Percentiles rank a stretch among this genome's conserved stretches.
Conservation (phyloP, 2,329 filamentous ascomycete genomes). For the Phoma herbarum region DNA sequence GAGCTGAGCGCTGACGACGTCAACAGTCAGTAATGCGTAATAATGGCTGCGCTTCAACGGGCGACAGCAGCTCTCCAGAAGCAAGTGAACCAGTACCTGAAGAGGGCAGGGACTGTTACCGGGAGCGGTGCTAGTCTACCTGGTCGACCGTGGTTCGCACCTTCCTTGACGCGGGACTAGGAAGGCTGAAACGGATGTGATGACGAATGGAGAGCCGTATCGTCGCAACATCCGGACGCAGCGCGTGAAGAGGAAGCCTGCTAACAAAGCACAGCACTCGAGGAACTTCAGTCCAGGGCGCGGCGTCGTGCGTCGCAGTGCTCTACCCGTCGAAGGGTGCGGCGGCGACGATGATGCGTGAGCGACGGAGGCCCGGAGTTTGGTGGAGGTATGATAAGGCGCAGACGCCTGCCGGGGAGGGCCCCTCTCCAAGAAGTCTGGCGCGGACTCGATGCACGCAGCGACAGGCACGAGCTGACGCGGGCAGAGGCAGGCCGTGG, state of each 20-base stretch:
- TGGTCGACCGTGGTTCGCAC: constrained; percentile 31
- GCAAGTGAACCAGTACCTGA: constrained; percentile 14
- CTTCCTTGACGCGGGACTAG: constrained; percentile 33
- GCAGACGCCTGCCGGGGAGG: constrained; percentile 33
- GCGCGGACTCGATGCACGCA: constrained; percentile 35
- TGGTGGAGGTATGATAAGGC: constrained; percentile 38
- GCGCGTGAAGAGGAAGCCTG: constrained; percentile 23
- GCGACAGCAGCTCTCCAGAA: constrained; percentile 8
- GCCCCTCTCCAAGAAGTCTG: constrained; percentile 25
- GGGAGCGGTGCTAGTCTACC: constrained; percentile 25
- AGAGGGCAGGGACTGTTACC: constrained; percentile 8
- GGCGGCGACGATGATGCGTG: constrained; percentile 30
- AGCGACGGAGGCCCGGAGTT: constrained; percentile 44
- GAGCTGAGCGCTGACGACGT: constrained; percentile 24
- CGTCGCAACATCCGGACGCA: constrained; percentile 48
- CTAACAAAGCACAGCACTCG: constrained; percentile 16
- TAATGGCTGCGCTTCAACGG: constrained; percentile 1
- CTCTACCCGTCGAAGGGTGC: constrained; percentile 25
- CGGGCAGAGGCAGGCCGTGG: constrained; percentile 35
- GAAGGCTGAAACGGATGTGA: constrained; percentile 51
- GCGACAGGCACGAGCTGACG: constrained; percentile 41
- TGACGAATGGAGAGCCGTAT: constrained; percentile 45
- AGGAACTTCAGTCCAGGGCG: constrained; percentile 4
- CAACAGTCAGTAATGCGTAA: constrained; percentile 2
- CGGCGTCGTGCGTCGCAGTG: constrained; percentile 25